Evolutionary conservation across 768 basidiomycete genomes (phyloP).

Genomic region (Xerocomellus dryophilus): DNA sequence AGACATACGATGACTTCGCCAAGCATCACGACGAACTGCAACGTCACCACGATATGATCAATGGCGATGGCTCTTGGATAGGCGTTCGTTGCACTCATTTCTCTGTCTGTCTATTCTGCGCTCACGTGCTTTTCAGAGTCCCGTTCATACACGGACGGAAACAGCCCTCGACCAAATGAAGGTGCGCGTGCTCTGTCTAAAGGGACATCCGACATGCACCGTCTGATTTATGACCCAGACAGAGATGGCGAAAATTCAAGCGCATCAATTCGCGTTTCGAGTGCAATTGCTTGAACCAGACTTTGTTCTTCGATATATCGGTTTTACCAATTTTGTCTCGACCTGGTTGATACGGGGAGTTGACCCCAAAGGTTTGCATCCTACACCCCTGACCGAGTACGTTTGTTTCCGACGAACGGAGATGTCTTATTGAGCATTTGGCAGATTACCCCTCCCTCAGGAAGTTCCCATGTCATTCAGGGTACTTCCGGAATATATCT

Average conservation of each 20-base stretch:
- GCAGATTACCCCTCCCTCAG: slow-evolving; percentile 80
- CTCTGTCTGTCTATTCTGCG: neutral
- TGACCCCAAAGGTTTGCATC: slow-evolving; percentile 78
- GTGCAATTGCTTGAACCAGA: slow-evolving; percentile 87
- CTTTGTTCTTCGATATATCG: slow-evolving; percentile 70
- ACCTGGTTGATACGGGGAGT: slow-evolving; percentile 91
- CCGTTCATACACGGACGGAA: slow-evolving; percentile 74
- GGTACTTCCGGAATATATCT: slow-evolving; percentile 87
- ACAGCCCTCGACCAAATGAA: slow-evolving; percentile 75
- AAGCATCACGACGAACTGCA: slow-evolving; percentile 77
- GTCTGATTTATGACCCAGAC: slow-evolving; percentile 37
- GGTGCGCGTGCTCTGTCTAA: slow-evolving; percentile 35
- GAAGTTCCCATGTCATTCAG: slow-evolving; percentile 85
- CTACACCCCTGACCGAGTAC: slow-evolving; percentile 62
- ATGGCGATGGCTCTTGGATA: slow-evolving; percentile 79
- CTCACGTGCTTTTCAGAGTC: slow-evolving; percentile 44
- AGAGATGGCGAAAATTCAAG: slow-evolving; percentile 66
- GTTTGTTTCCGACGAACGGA: slow-evolving; percentile 26
- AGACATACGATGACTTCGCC: slow-evolving; percentile 65
- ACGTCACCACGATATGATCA: slow-evolving; percentile 69
- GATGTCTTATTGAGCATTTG: slow-evolving; percentile 4
- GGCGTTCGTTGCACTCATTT: slow-evolving; percentile 49
- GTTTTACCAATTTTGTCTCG: slow-evolving; percentile 86
- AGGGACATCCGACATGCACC: neutral
- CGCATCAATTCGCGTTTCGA: slow-evolving; percentile 77